These are phyloP conservation scores for Fragaria nilgerrensis DNA, from an alignment of 306 rosid species.

Conservation along the genomic window DNA sequence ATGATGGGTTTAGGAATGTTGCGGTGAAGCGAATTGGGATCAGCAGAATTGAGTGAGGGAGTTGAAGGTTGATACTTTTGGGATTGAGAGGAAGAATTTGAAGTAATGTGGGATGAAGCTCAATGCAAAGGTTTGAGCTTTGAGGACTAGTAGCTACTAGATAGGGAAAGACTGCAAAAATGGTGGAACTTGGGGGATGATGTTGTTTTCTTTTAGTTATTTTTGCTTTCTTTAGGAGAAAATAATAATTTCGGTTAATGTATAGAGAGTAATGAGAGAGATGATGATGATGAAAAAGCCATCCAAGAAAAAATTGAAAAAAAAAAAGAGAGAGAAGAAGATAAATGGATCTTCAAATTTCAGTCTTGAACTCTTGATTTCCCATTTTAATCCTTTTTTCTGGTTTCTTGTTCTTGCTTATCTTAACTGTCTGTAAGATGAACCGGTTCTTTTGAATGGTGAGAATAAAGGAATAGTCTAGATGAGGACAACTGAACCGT, in stretches of 20 bases:
- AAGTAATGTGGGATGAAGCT: background rate
- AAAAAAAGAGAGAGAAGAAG: background rate
- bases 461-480: background rate
- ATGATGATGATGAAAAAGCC: constrained; percentile 6
- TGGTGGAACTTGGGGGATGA: background rate
- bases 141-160: constrained; percentile 3
- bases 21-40: constrained; percentile 60
- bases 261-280: constrained; percentile 44
- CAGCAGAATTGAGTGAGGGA: constrained; percentile 52
- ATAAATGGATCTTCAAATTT: constrained; percentile 10
- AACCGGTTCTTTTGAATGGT: background rate
- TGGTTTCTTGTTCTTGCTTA: background rate
- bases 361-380: constrained; percentile 14
- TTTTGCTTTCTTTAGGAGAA: constrained; percentile 16
- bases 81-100: too few relatives aligned
- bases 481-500: background rate
- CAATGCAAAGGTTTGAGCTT: background rate
- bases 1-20: constrained; percentile 59
- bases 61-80: background rate
- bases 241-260: constrained; percentile 68
- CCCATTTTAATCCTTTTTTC: background rate
- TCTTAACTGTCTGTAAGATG: background rate
- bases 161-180: background rate
- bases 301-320: background rate
- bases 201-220: constrained; percentile 1